These are phyloP conservation scores for Lolium perenne DNA, from an alignment of 176 grass and related monocot genomes.

Conservation along the genomic window DNA sequence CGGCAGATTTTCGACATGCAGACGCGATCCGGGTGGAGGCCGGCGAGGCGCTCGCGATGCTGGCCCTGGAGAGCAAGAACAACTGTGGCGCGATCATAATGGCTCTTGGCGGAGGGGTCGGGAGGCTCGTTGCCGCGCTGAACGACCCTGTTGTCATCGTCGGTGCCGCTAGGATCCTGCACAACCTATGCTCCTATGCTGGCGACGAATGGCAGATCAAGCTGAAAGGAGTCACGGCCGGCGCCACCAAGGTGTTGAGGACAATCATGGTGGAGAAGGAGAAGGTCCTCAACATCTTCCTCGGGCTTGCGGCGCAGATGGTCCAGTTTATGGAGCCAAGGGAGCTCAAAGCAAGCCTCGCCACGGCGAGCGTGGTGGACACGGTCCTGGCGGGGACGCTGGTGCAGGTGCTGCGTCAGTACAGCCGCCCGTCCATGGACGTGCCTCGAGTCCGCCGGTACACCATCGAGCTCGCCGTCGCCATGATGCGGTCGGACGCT, in stretches of 20 bases:
- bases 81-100: constrained; percentile 44
- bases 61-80: constrained; percentile 58
- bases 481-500: not conserved
- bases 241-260: not conserved
- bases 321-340: not conserved
- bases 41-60: constrained; percentile 76
- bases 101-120: not conserved
- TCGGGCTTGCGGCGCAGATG: not conserved
- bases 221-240: not conserved
- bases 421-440: not conserved
- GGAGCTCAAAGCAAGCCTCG: not conserved
- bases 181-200: not conserved
- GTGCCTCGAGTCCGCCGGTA: not conserved
- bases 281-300: not conserved
- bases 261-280: not conserved
- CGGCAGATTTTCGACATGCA: not conserved
- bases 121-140: not conserved
- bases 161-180: not conserved
- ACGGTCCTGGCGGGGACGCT: not conserved
- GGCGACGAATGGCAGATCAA: not conserved
- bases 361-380: not conserved
- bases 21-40: constrained; percentile 51
- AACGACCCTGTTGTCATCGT: not conserved
- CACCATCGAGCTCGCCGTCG: not conserved
- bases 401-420: not conserved